Conservation (phyloP, 208 protist genomes). For the Crithidia expoeki region DNA sequence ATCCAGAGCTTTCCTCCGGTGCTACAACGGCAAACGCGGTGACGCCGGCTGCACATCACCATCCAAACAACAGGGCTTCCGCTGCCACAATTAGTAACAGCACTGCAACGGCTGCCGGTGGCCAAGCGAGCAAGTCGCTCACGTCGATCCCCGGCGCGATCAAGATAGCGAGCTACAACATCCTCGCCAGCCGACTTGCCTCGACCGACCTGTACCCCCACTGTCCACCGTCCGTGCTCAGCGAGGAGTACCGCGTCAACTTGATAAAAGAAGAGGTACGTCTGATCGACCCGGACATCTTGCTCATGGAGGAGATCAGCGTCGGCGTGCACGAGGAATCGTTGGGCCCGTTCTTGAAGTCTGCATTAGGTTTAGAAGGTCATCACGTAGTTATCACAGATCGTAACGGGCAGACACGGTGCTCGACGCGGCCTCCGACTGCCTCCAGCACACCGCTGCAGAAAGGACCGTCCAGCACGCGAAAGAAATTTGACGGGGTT, state of each 20-base stretch:
- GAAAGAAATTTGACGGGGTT: constrained; percentile 17
- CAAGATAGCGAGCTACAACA: constrained; percentile 83
- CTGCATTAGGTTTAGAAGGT: constrained; percentile 51
- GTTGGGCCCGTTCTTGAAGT: constrained; percentile 61
- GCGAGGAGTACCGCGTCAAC: constrained; percentile 74
- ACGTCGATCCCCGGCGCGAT: constrained; percentile 33
- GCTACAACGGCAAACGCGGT: neutral
- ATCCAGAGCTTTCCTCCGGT: neutral
- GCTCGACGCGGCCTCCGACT: constrained; percentile 19
- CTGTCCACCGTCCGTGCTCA: constrained; percentile 64
- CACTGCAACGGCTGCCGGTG: neutral
- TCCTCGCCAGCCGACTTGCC: constrained; percentile 73
- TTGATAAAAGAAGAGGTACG: constrained; percentile 70
- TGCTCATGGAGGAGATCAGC: constrained; percentile 81
- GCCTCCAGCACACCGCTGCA: neutral
- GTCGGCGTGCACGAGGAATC: constrained; percentile 58
- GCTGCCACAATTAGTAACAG: neutral
- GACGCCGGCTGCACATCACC: neutral
- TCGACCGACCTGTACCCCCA: constrained; percentile 74
- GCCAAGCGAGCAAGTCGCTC: constrained; percentile 1
- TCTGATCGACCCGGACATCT: constrained; percentile 56
- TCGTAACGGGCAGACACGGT: constrained; percentile 47
- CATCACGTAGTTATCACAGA: constrained; percentile 81
- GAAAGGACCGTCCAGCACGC: constrained; percentile 16
- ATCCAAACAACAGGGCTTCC: too few relatives aligned